Evolutionary conservation across 176 grass and related monocot species (phyloP).

Genomic region (Paspalum notatum): DNA sequence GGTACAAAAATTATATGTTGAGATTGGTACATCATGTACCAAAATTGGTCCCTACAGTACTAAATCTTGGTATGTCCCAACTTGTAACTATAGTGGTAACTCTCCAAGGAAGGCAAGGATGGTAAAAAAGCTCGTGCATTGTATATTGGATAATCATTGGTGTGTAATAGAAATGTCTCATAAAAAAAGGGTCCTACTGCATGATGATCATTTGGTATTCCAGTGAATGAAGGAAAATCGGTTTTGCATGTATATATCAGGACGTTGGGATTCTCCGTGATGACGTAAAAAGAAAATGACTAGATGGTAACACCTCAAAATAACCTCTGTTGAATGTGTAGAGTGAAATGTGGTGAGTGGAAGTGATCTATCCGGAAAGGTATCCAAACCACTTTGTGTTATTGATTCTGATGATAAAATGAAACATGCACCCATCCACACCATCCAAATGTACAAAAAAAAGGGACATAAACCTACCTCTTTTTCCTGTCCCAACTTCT

Average conservation of each 20-base stretch:
- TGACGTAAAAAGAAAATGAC: background rate
- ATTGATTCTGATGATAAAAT: slow-evolving; percentile 3
- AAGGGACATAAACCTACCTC: slow-evolving; percentile 44
- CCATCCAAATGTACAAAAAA: slow-evolving; percentile 3
- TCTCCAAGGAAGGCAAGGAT: background rate
- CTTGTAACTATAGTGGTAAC: too few relatives aligned
- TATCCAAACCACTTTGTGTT: background rate
- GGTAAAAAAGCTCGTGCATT: background rate
- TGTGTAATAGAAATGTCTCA: background rate
- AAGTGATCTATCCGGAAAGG: background rate
- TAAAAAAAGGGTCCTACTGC: too few relatives aligned
- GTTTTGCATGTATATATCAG: too few relatives aligned
- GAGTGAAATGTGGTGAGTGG: background rate
- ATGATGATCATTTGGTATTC: background rate
- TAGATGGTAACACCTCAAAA: background rate
- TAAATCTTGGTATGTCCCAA: background rate
- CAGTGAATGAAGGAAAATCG: background rate
- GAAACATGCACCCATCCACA: background rate
- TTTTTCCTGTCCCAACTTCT: slow-evolving; percentile 37
- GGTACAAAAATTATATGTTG: background rate
- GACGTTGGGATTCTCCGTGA: background rate
- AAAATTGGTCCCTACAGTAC: background rate
- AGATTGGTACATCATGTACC: background rate
- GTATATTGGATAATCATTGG: background rate
- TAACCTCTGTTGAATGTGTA: background rate